Base-by-base conservation (phyloP, 1,139 yeast species). In the Candida pseudoviswanathii region DNA sequence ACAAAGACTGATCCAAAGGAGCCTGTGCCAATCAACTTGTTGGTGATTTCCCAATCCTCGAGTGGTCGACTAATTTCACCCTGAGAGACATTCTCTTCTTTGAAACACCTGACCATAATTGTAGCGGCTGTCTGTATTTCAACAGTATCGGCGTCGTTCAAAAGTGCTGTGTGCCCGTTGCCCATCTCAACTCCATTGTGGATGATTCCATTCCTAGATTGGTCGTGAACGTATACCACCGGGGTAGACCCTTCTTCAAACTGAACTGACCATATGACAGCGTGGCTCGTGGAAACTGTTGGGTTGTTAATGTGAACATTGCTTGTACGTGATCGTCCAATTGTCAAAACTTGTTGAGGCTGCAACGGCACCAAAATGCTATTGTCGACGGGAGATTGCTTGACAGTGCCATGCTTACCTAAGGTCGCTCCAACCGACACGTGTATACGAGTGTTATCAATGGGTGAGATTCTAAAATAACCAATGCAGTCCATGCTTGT, bases 1-100 rank as follows among this genome's bases (percentile, higher is more conserved):
- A 71, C 60, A 51, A 58, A 62, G 0, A 71, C 87, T 41, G 76
- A 73, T 1, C 89, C 89, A 70, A 82, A 84, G 0, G 87, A 78
- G 0, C 90, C 90, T 41, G 70, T 67, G 0, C 89, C 89, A 30
- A 84, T 61, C 2, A 78, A 58, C 33, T 72, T 69, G 4, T 72
- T 62, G 2, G 75, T 60, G 5, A 82, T 64, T 4, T 51, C 54
- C 85, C 86, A 84, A 7, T 64, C 59, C 3, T 61, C 59, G 8
- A 49, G 30, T 2, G 34, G 31, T 29, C 47, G 41, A 9, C 29
- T 11, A 5, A 27, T 11, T 10, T 39, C 46, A 5, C 5, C 4
- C 33, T 32, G 37, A 30, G 34, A 43, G 2, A 24, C 5, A 2
- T 24, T 16, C 4, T 41, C 38, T n/a, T 24, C 31, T 2, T 9